Conservation (phyloP, 208 protist genomes). For the Trypanosoma lewisi region DNA sequence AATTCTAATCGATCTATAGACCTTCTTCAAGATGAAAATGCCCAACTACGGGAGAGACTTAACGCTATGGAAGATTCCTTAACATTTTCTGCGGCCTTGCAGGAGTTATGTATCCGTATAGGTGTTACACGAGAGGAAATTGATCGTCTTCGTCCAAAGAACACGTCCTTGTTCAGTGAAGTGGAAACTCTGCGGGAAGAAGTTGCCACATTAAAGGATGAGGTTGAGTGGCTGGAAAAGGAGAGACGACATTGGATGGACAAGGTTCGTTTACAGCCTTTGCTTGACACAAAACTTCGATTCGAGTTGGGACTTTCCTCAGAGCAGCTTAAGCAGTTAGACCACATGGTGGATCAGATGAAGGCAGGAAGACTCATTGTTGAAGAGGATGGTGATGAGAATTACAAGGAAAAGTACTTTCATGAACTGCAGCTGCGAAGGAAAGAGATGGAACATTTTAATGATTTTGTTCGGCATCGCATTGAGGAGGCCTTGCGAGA, state of each 20-base stretch:
- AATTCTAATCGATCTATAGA: constrained; percentile 64
- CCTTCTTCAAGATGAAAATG: constrained; percentile 72
- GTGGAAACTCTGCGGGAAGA: constrained; percentile 81
- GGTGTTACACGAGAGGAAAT: constrained; percentile 89
- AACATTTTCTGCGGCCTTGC: constrained; percentile 78
- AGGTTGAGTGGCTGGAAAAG: constrained; percentile 87
- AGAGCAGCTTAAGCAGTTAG: constrained; percentile 81
- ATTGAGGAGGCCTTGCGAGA: constrained; percentile 66
- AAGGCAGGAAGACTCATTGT: constrained; percentile 56
- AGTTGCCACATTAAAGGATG: constrained; percentile 71
- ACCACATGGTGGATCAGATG: constrained; percentile 85
- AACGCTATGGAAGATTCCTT: constrained; percentile 83
- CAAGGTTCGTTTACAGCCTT: constrained; percentile 85
- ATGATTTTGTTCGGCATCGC: constrained; percentile 64
- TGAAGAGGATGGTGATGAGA: constrained; percentile 54
- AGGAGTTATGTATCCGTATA: constrained; percentile 71
- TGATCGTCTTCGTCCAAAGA: constrained; percentile 68
- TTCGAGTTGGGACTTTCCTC: constrained; percentile 79
- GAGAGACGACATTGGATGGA: constrained; percentile 89
- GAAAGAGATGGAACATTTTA: constrained; percentile 75
- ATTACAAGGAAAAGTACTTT: constrained; percentile 83
- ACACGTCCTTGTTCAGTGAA: constrained; percentile 61
- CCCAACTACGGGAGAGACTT: constrained; percentile 76
- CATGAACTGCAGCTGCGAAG: constrained; percentile 56
- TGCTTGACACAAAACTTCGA: constrained; percentile 85